Evolutionary conservation across 148 eudicot species (phyloP).

Genomic region (Pharnaceum exiguum): DNA sequence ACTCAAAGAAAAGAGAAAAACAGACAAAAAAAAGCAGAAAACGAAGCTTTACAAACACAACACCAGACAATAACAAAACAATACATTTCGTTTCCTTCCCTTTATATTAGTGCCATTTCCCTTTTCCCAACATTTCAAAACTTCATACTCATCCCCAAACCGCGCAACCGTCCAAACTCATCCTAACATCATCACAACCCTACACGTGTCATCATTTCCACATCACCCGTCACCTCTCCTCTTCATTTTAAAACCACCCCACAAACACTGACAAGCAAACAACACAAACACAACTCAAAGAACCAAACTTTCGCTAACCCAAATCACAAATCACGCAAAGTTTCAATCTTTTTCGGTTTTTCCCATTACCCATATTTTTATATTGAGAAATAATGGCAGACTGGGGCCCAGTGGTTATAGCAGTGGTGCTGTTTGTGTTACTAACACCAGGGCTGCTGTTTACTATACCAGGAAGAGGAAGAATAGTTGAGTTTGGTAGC

Average conservation of each 20-base stretch:
- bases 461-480: constrained; percentile 49
- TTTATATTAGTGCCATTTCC: no score
- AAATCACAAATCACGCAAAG: neutral
- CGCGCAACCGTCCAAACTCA: constrained; percentile 8
- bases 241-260: no score
- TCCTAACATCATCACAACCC: neutral
- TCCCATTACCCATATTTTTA: no score
- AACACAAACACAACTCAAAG: neutral
- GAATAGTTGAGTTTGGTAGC: constrained; percentile 47
- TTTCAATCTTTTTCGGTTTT: no score
- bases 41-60: no score
- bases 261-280: no score
- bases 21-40: no score
- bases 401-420: constrained; percentile 63
- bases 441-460: constrained; percentile 52
- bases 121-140: neutral
- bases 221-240: neutral
- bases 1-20: no score
- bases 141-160: no score
- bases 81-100: no score
- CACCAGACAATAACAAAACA: no score
- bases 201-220: constrained; percentile 4
- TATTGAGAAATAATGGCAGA: constrained; percentile 54
- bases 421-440: constrained; percentile 52
- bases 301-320: neutral